phyloP scores from a whole-genome alignment of 129 eudicot genomes.

The Escallonia rubra region DNA sequence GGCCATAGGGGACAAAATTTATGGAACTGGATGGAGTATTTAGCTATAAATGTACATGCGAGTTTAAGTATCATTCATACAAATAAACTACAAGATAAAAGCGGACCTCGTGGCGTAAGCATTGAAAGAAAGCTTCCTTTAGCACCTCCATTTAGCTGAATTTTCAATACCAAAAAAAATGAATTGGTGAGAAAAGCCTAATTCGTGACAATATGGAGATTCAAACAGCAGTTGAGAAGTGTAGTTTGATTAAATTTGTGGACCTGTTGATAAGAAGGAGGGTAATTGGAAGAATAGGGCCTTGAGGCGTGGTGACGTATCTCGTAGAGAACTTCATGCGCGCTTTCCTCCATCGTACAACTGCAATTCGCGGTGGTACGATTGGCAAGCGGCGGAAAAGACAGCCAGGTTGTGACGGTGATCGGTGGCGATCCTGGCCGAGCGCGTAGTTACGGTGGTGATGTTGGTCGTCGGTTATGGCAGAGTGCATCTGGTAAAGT shows the following conservation, averaged over 20 bases:
- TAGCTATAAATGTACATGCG: neutral
- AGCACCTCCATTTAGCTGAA: slow-evolving; percentile 44
- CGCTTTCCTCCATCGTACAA: slow-evolving; percentile 13
- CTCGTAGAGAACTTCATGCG: slow-evolving; percentile 51
- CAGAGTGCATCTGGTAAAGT: too few species aligned
- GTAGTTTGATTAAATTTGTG: neutral
- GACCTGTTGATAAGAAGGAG: slow-evolving; percentile 62
- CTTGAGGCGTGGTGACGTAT: slow-evolving; percentile 66
- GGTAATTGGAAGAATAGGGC: slow-evolving; percentile 59
- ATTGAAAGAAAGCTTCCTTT: slow-evolving; percentile 39
- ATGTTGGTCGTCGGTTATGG: too few species aligned
- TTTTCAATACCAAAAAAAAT: slow-evolving; percentile 24
- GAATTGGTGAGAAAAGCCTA: neutral
- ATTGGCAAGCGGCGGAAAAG: too few species aligned
- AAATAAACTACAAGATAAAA: neutral
- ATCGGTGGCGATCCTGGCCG: too few species aligned
- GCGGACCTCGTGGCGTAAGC: slow-evolving; percentile 57
- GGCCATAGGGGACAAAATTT: neutral
- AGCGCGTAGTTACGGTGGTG: too few species aligned
- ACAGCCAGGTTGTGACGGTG: too few species aligned
- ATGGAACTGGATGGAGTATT: neutral
- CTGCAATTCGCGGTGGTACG: too few species aligned
- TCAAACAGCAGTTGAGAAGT: neutral
- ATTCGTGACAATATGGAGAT: neutral
- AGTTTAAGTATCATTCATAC: neutral